Evolutionary conservation across 768 basidiomycete species (phyloP).

Genomic region (Chlorophyllum brunneum): DNA sequence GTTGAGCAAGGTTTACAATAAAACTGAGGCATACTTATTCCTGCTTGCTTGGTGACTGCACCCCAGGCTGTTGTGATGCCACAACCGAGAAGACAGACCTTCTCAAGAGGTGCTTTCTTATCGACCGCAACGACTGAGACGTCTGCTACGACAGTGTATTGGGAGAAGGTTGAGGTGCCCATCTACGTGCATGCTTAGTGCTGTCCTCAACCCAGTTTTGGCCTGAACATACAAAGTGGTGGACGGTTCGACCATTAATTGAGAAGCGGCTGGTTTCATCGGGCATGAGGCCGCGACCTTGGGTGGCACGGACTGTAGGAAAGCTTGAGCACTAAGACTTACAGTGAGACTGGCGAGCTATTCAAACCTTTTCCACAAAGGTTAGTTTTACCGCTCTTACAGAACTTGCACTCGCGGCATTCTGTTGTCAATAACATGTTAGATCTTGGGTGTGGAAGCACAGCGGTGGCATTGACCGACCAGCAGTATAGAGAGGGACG

Average conservation of each 20-base stretch:
- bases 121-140: slow-evolving; percentile 93
- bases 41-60: slow-evolving; percentile 87
- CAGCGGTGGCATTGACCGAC: slow-evolving; percentile 33
- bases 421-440: slow-evolving; percentile 42
- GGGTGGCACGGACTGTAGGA: slow-evolving; percentile 77
- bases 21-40: slow-evolving; percentile 54
- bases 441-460: not conserved
- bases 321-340: not conserved
- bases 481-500: slow-evolving; percentile 93
- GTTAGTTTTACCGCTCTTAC: slow-evolving; percentile 97
- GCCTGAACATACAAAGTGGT: slow-evolving; percentile 75
- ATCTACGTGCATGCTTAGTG: slow-evolving; percentile 49
- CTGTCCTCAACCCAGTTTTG: not conserved
- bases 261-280: slow-evolving; percentile 87
- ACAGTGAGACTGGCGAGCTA: not conserved
- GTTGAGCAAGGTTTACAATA: slow-evolving; percentile 5
- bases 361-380: slow-evolving; percentile 86
- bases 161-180: slow-evolving; percentile 99
- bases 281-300: slow-evolving; percentile 94
- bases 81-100: slow-evolving; percentile 94
- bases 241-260: slow-evolving; percentile 79
- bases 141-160: slow-evolving; percentile 98
- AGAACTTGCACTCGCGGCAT: slow-evolving; percentile 97
- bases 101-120: slow-evolving; percentile 83
- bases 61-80: slow-evolving; percentile 99